Evolutionary conservation across 345 rosid genomes (phyloP).

Genomic region (Barbarea vulgaris): DNA sequence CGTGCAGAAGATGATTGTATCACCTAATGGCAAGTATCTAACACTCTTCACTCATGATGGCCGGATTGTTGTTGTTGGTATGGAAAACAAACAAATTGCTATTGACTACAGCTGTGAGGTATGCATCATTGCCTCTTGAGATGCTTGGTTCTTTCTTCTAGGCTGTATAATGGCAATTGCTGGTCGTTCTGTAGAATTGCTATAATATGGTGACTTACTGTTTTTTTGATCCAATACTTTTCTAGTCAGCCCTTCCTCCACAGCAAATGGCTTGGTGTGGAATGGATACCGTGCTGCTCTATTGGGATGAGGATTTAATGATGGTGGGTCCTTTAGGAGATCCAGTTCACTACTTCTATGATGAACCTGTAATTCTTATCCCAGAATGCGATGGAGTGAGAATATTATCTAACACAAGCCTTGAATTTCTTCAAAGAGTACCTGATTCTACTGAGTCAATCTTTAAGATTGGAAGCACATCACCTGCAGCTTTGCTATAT

Average conservation of each 20-base stretch:
- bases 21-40: slow-evolving; percentile 74
- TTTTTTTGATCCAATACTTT: slow-evolving; percentile 11
- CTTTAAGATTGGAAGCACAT: slow-evolving; percentile 95
- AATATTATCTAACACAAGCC: slow-evolving; percentile 75
- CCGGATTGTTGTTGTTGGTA: slow-evolving; percentile 67
- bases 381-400: slow-evolving; percentile 99
- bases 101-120: slow-evolving; percentile 84
- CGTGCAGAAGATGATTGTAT: slow-evolving; percentile 78
- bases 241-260: slow-evolving; percentile 93
- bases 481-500: slow-evolving; percentile 85
- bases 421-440: slow-evolving; percentile 94
- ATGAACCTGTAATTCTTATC: slow-evolving; percentile 81
- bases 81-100: slow-evolving; percentile 51
- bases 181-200: slow-evolving; percentile 1
- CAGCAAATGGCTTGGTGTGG: slow-evolving; percentile 99
- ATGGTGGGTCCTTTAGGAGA: slow-evolving; percentile 96
- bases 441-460: slow-evolving; percentile 95
- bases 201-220: neutral
- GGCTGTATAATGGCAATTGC: neutral
- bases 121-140: slow-evolving; percentile 27
- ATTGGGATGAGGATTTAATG: slow-evolving; percentile 91
- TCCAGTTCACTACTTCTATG: slow-evolving; percentile 77
- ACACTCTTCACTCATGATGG: slow-evolving; percentile 92
- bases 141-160: slow-evolving; percentile 27
- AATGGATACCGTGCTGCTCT: slow-evolving; percentile 84